These are phyloP conservation scores for Heritiera littoralis DNA, from an alignment of 345 rosid species.

Conservation along the genomic window DNA sequence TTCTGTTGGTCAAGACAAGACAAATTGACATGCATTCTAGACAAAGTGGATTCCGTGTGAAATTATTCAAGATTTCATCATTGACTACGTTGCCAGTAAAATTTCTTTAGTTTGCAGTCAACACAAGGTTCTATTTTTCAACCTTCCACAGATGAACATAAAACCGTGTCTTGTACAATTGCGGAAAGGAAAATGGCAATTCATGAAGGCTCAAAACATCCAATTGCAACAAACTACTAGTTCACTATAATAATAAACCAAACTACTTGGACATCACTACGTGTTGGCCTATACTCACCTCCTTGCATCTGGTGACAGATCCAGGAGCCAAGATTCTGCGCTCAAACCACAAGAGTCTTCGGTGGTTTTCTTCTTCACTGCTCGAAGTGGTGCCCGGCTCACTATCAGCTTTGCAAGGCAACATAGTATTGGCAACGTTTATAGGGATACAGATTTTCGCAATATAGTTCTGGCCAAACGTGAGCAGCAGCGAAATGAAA, in stretches of 20 bases:
- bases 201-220: background rate
- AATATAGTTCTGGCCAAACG: slow-evolving; percentile 69
- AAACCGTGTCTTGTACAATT: background rate
- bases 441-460: slow-evolving; percentile 63
- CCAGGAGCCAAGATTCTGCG: slow-evolving; percentile 48
- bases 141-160: background rate
- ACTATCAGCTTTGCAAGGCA: slow-evolving; percentile 54
- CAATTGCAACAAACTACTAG: background rate
- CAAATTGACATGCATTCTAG: background rate
- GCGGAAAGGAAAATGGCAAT: background rate
- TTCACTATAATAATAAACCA: background rate
- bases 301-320: slow-evolving; percentile 44
- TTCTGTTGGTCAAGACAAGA: background rate
- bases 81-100: background rate
- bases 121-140: background rate
- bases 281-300: slow-evolving; percentile 34
- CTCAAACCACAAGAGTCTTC: slow-evolving; percentile 64
- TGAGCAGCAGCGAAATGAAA: slow-evolving; percentile 84
- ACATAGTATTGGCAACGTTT: slow-evolving; percentile 57
- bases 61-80: background rate
- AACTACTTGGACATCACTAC: background rate
- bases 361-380: slow-evolving; percentile 38
- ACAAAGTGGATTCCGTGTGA: background rate
- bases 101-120: background rate
- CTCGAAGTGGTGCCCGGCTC: slow-evolving; percentile 2